phyloP scores from a whole-genome alignment of 805 yeast genomes.

The Teunomyces stri region DNA sequence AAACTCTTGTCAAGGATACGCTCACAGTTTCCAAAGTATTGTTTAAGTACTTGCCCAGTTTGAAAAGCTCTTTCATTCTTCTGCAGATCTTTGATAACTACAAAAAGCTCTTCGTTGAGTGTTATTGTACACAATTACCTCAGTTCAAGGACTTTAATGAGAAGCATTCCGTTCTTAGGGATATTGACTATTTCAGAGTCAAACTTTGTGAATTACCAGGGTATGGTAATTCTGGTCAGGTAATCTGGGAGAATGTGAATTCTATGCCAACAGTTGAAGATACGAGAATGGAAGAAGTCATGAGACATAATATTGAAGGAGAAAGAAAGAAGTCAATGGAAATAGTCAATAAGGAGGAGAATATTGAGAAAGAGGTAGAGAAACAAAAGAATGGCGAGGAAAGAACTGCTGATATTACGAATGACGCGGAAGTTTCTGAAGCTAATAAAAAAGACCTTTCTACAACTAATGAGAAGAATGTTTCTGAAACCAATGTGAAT shows the following conservation, averaged over 20 bases:
- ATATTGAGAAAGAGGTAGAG: background rate
- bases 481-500: too few species aligned
- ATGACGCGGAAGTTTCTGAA: too few species aligned
- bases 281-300: constrained; percentile 42
- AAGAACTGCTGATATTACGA: background rate
- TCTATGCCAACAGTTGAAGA: constrained; percentile 51
- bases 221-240: constrained; percentile 59
- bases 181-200: constrained; percentile 63
- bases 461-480: too few species aligned
- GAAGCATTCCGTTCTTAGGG: constrained; percentile 54
- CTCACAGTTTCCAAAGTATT: constrained; percentile 60
- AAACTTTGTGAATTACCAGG: constrained; percentile 58
- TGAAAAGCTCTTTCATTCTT: constrained; percentile 44
- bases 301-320: constrained; percentile 38
- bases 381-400: background rate
- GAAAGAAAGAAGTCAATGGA: constrained; percentile 12
- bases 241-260: constrained; percentile 60
- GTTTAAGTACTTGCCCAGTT: constrained; percentile 53
- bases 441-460: background rate
- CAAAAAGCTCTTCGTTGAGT: constrained; percentile 51
- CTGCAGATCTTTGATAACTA: constrained; percentile 56
- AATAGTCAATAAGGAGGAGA: background rate
- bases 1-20: constrained; percentile 62
- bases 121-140: constrained; percentile 47
- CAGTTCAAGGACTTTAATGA: constrained; percentile 50